Evolutionary conservation across 768 basidiomycete species (phyloP), one percentile per base, ranked within the genome.

Genomic region (Lactifluus echinatus): DNA sequence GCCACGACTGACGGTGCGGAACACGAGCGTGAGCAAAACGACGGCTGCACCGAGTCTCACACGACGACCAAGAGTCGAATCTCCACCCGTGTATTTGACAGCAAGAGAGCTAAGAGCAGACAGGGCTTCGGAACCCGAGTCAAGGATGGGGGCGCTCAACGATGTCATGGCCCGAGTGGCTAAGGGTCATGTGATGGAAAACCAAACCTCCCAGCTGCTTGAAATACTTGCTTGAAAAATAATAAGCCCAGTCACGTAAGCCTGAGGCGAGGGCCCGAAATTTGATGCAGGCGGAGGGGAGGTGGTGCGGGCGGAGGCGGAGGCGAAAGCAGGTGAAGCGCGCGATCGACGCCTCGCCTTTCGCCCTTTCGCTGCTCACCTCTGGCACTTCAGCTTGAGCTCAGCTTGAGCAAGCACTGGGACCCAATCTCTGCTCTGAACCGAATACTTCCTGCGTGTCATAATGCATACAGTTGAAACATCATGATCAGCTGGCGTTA

Each of bases 31-130:
- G n/a, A 57, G 28, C 14, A 57, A 39, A 11, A 34, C 19, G 36
- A 57, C 19, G 4, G 56, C 8, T 2, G 36, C 56, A n/a, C 49
- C 39, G 21, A 57, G 8, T 19, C 56, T 37, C 43, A 57, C 50
- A 28, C 50, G 56, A 15, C 50, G 43, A 29, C 56, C 36, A 4
- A 57, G 29, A 8, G 26, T 50, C 21, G 56, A 37, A 50, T 57
- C 43, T 37, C 50, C 50, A 14, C 56, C 55, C 33, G 42, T 44
- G 42, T 50, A 46, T 5, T 46, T 34, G 14, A 57, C 8, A 15
- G 39, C 43, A 28, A 24, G 34, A 46, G 42, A 40, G 23, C 43
- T 11, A 1, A 57, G 43, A 39, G 37, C 23, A 6, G 50, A 33
- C 34, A 51, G 10, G 23, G 36, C 33, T 39, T 57, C 43, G 1